Base-by-base conservation (phyloP, 1,139 yeast genomes). In the Meyerozyma sp. region DNA sequence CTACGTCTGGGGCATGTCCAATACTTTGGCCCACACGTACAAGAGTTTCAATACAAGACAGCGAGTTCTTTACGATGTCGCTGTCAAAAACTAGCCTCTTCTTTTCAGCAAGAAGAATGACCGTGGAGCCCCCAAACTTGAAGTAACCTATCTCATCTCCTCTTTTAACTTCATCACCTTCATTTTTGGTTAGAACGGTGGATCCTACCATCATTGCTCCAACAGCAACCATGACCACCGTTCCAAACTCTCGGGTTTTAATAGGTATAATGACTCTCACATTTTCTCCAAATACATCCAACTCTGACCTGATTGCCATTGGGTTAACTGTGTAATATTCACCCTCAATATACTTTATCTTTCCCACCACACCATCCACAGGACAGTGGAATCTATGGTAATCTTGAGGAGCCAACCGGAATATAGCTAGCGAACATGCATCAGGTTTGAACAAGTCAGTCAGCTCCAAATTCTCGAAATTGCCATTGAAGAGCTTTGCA, bases 201-300 rank as follows among this genome's bases (percentile, higher is more conserved):
- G 96, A 85, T 0, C 98, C 98, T 4, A 93, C 98, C 97, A 93
- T 90, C 98, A 93, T 93, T 1, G 98, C 98, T 23, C 98, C 98
- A 8, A 93, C 89, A 7, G 95, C 82, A 23, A 89, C 79, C 66
- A 88, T 75, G 51, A 87, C 70, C 14, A 93, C 86, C 0, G 78
- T 73, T 0, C 97, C 98, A 62, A 87, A 90, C 23, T 75, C 68
- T 38, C 75, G 72, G 1, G 95, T 79, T 32, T 85, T 80, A 25
- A 93, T 81, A 0, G 96, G 90, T 1, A 91, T 72, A 2, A 90
- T 66, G 3, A 83, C 82, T 30, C 98, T 70, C 1, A 88, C 82
- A 57, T 93, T 93, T 55, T 91, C 97, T 5, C 98, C 96, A 65
- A 81, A 93, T 1, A 93, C 98, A 62, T 93, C 98, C 44, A 93